A percentile compares a stretch with the other conserved stretches of the same genome.
Evolutionary conservation across 225 moss, liverwort and hornwort species (phyloP).

Genomic region (Anthoceros angustus): DNA sequence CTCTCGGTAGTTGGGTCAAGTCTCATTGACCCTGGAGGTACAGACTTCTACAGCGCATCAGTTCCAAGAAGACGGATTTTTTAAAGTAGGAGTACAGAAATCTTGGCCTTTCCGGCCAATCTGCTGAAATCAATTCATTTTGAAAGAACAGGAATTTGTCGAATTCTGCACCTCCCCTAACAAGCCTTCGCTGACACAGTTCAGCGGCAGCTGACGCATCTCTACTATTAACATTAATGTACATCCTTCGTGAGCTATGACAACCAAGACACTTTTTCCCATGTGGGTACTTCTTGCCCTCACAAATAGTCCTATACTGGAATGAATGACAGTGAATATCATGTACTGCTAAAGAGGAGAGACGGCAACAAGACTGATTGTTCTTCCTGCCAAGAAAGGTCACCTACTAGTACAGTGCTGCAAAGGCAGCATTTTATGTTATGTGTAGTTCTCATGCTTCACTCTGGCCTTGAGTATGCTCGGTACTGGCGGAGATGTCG

Average conservation of each 20-base stretch:
- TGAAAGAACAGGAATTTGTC: too few relatives aligned
- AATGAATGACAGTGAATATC: neutral
- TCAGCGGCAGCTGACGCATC: neutral
- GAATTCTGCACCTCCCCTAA: too few relatives aligned
- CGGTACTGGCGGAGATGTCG: conserved; percentile 65
- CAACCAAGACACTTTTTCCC: neutral
- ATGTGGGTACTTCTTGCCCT: neutral
- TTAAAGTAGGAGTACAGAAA: too few relatives aligned
- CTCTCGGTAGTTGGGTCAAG: too few relatives aligned
- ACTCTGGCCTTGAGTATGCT: conserved; percentile 87
- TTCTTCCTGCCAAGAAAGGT: conserved; percentile 5
- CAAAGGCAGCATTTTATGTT: conserved; percentile 4
- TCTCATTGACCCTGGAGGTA: too few relatives aligned
- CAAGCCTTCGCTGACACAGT: too few relatives aligned
- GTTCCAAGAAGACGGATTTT: too few relatives aligned
- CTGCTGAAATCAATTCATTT: too few relatives aligned
- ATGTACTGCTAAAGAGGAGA: conserved; percentile 4
- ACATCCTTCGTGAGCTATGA: neutral
- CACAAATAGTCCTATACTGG: neutral
- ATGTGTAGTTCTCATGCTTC: conserved; percentile 68
- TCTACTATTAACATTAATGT: conserved; percentile 3
- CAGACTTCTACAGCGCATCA: too few relatives aligned
- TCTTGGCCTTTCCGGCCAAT: too few relatives aligned
- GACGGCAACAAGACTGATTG: neutral
- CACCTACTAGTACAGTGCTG: conserved; percentile 1